phyloP scores from a whole-genome alignment of 192 early-diverging fungal species.

The Coemansia aciculifera region DNA sequence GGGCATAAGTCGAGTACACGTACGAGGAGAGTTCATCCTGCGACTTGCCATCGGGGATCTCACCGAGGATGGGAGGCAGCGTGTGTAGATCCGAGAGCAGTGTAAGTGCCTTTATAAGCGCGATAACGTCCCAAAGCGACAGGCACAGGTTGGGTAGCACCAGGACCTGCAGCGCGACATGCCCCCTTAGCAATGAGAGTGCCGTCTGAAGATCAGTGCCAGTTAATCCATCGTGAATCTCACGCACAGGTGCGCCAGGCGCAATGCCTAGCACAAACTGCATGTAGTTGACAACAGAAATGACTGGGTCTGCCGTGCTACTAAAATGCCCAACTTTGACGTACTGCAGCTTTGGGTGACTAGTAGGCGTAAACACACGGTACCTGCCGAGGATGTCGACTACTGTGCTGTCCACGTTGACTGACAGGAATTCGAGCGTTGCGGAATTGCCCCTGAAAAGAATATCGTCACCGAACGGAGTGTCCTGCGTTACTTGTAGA shows the following conservation, averaged over 20 bases:
- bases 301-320: neutral
- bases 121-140: neutral
- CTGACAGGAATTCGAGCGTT: neutral
- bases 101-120: neutral
- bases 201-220: neutral
- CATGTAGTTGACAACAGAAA: neutral
- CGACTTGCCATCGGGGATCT: neutral
- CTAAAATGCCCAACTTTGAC: neutral
- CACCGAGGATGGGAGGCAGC: neutral
- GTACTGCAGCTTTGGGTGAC: neutral
- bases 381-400: slow-evolving; percentile 2
- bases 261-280: neutral
- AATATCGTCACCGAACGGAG: slow-evolving; percentile 10
- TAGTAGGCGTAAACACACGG: neutral
- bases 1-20: neutral
- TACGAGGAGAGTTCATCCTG: neutral
- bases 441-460: slow-evolving; percentile 8
- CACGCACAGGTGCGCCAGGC: neutral
- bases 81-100: neutral
- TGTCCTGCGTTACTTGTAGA: neutral
- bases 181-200: neutral
- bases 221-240: neutral
- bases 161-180: neutral
- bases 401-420: slow-evolving; percentile 1
- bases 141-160: neutral